Percentiles rank a stretch among this genome's conserved stretches.
phyloP scores from a whole-genome alignment of 192 early-diverging fungal species.

The Linnemannia elongata region DNA sequence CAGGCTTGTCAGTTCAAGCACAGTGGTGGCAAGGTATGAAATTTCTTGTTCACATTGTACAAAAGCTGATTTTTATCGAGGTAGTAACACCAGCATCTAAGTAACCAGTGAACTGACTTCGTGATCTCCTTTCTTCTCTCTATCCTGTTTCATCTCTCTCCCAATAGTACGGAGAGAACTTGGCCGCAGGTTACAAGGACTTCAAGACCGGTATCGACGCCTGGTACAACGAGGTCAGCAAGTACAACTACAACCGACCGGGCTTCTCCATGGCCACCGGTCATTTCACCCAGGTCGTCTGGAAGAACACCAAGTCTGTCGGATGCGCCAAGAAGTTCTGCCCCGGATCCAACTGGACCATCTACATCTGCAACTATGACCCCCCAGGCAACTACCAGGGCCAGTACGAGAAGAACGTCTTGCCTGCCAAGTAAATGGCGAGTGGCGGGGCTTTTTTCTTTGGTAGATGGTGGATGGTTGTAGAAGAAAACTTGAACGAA shows the following conservation, averaged over 20 bases:
- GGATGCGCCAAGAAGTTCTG: constrained; percentile 56
- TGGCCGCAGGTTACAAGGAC: constrained; percentile 58
- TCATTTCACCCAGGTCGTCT: constrained; percentile 63
- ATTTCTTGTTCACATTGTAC: background rate
- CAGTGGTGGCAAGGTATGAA: constrained; percentile 44
- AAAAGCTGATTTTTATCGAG: too few species aligned
- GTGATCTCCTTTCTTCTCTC: background rate
- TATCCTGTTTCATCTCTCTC: constrained; percentile 6
- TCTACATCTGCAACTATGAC: constrained; percentile 62
- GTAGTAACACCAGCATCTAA: background rate
- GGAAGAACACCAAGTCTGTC: constrained; percentile 52
- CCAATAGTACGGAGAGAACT: constrained; percentile 59
- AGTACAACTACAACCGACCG: constrained; percentile 61
- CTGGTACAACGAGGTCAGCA: constrained; percentile 62
- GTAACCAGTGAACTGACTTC: background rate
- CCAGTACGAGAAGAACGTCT: constrained; percentile 51
- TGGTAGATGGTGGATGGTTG: too few species aligned
- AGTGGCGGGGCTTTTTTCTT: too few species aligned
- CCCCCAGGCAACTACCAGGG: constrained; percentile 56
- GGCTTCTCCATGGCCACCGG: constrained; percentile 56
- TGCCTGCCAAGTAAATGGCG: constrained; percentile 16
- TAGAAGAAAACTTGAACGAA: too few species aligned
- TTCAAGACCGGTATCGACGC: constrained; percentile 42
- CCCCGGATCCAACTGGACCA: constrained; percentile 38
- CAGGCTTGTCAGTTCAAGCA: constrained; percentile 60